A percentile compares a stretch with the other conserved stretches of the same genome.
phyloP scores from a whole-genome alignment of 2,329 filamentous ascomycete species.

The Bipolaris zeicola region DNA sequence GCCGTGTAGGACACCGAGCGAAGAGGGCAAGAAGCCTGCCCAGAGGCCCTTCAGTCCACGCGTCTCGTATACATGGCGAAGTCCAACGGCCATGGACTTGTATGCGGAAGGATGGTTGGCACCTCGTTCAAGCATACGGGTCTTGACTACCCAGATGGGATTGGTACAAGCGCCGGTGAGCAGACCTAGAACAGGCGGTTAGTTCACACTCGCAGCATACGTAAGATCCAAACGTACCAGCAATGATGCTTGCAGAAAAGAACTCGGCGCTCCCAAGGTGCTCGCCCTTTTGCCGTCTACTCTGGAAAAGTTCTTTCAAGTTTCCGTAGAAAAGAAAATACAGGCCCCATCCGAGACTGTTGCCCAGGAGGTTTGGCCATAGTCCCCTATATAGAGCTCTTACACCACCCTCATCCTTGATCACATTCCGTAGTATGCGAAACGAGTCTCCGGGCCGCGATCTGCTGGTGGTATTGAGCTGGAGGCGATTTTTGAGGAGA shows the following conservation, averaged over 20 bases:
- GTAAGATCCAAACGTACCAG: slow-evolving; percentile 50
- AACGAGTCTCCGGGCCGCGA: slow-evolving; percentile 60
- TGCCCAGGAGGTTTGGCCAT: slow-evolving; percentile 87
- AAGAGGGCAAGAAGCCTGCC: slow-evolving; percentile 78
- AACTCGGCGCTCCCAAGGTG: slow-evolving; percentile 71
- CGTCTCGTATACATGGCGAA: slow-evolving; percentile 65
- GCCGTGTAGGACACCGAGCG: slow-evolving; percentile 88
- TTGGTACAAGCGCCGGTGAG: slow-evolving; percentile 85
- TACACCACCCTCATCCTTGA: slow-evolving; percentile 61
- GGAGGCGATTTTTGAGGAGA: slow-evolving; percentile 93
- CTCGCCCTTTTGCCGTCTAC: slow-evolving; percentile 46
- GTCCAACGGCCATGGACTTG: slow-evolving; percentile 74
- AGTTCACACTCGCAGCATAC: slow-evolving; percentile 2
- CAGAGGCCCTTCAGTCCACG: slow-evolving; percentile 87
- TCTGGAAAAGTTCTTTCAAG: slow-evolving; percentile 61
- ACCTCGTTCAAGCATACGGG: slow-evolving; percentile 90
- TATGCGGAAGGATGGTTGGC: slow-evolving; percentile 78
- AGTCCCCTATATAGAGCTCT: slow-evolving; percentile 85
- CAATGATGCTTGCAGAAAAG: slow-evolving; percentile 73
- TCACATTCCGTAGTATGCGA: slow-evolving; percentile 59
- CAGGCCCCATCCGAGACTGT: slow-evolving; percentile 85
- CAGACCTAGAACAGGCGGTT: slow-evolving; percentile 58
- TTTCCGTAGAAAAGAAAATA: slow-evolving; percentile 82
- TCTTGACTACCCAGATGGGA: slow-evolving; percentile 98
- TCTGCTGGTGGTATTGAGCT: slow-evolving; percentile 58